phyloP scores from a whole-genome alignment of 768 basidiomycete genomes.

The Austroboletus festivus region DNA sequence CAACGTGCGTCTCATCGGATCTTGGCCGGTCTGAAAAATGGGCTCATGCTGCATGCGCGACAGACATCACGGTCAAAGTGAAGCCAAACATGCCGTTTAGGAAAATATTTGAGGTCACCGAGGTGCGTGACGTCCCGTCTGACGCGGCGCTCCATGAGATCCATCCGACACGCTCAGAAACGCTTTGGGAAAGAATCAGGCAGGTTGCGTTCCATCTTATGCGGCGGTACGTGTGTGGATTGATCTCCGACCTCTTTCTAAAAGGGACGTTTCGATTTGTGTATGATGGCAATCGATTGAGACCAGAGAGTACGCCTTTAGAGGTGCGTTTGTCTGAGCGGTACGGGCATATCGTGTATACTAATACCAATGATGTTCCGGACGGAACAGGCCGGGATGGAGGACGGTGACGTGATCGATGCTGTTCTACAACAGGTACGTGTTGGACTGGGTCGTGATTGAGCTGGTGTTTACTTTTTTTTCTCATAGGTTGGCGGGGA shows the following conservation, averaged over 20 bases:
- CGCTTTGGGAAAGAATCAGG: conserved; percentile 57
- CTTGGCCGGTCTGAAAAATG: not conserved
- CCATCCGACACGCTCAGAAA: no score
- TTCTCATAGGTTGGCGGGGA: conserved; percentile 23
- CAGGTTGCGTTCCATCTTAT: conserved; percentile 26
- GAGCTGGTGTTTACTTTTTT: no score
- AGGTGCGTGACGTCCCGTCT: conserved; percentile 42
- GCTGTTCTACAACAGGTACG: conserved; percentile 48
- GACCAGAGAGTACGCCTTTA: conserved; percentile 49
- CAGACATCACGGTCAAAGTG: conserved; percentile 68
- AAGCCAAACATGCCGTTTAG: conserved; percentile 59
- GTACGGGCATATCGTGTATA: not conserved
- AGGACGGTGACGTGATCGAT: conserved; percentile 63
- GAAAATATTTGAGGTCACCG: conserved; percentile 66
- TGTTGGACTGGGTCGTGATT: no score
- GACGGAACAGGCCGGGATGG: conserved; percentile 46
- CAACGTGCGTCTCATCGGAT: conserved; percentile 37
- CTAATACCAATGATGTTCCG: not conserved
- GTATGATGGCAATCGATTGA: conserved; percentile 51
- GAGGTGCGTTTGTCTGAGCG: conserved; percentile 35
- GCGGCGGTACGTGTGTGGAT: no score
- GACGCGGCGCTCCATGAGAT: no score
- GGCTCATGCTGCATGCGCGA: conserved; percentile 3
- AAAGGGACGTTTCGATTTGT: conserved; percentile 68
- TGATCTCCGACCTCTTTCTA: no score